Conservation (phyloP, 2,329 filamentous ascomycete species). For the Tothia fuscella region DNA sequence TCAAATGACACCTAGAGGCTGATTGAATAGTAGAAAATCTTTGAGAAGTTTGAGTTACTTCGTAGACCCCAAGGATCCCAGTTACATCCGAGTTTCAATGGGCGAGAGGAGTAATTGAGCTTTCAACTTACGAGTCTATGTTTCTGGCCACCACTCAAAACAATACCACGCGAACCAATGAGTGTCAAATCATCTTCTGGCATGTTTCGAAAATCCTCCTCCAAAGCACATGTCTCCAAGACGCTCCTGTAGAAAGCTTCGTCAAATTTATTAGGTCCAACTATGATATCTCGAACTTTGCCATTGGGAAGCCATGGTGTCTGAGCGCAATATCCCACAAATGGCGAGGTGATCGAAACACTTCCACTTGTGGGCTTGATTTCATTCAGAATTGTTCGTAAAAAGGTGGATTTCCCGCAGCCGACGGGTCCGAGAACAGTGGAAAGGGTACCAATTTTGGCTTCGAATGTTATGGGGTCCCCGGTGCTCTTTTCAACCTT, state of each 20-base stretch:
- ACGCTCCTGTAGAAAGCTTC: conserved; percentile 6
- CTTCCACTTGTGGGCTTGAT: background rate
- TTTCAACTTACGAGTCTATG: conserved; percentile 3
- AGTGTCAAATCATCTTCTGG: conserved; percentile 6
- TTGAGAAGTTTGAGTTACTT: no score
- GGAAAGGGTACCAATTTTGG: conserved; percentile 10
- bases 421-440: conserved; percentile 16
- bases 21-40: no score
- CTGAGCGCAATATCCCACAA: conserved; percentile 9
- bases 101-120: background rate
- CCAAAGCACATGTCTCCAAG: conserved; percentile 5
- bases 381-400: conserved; percentile 14
- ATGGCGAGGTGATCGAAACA: background rate
- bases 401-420: conserved; percentile 14
- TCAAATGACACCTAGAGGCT: no score
- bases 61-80: no score
- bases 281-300: conserved; percentile 9
- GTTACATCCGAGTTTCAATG: no score
- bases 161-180: conserved; percentile 7
- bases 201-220: conserved; percentile 8
- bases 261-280: conserved; percentile 2
- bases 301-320: conserved; percentile 11
- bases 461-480: conserved; percentile 1
- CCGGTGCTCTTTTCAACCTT: background rate
- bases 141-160: conserved; percentile 11